Base-by-base conservation (phyloP, 2,329 filamentous ascomycete species). In the Neofusicoccum sp. region DNA sequence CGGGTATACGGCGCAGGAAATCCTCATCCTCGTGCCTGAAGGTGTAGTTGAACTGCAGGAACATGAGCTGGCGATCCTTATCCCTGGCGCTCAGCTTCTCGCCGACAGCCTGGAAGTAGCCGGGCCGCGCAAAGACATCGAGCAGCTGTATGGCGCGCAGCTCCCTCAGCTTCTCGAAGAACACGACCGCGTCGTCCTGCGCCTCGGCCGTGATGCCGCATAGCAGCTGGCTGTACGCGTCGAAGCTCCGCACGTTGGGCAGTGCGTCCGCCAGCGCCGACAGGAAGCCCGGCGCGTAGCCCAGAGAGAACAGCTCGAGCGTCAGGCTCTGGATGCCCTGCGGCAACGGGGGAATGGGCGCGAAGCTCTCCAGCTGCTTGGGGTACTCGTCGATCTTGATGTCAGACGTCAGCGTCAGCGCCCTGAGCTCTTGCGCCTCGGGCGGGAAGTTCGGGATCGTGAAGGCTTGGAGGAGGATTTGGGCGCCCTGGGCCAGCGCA, bases 331-430 rank as follows among this genome's bases (percentile, higher is more conserved):
- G 78, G 66, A 83, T 80, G 22, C 68, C 70, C 12, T 60, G 31
- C 0, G 80, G 80, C 0, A 82, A 70, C 5, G 56, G 49, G 2
- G 68, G 64, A 6, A 63, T 59, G 5, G 61, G 34, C 8, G 52
- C 6, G 45, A 63, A 63, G 11, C 73, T 67, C 59, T 75, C 59
- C 11, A 83, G 74, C 6, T 78, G 67, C 14, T 64, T 56, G 60
- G 78, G 74, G 71, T 83, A 83, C 43, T 80, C 77, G 66, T 78
- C 76, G 61, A 80, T 74, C 65, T 79, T 79, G 71, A 83, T 81
- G 68, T 81, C 80, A 47, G 76, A 77, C 48, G 80, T 82, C n/a
- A 83, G 70, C 29, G 79, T 83, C 14, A 83, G 70, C 33, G 79
- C 75, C 62, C 74, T 75, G 52, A 82, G 74, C n/a, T 69, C 70